phyloP scores from a whole-genome alignment of 2,329 filamentous ascomycete species.

The Penicillium sp. region DNA sequence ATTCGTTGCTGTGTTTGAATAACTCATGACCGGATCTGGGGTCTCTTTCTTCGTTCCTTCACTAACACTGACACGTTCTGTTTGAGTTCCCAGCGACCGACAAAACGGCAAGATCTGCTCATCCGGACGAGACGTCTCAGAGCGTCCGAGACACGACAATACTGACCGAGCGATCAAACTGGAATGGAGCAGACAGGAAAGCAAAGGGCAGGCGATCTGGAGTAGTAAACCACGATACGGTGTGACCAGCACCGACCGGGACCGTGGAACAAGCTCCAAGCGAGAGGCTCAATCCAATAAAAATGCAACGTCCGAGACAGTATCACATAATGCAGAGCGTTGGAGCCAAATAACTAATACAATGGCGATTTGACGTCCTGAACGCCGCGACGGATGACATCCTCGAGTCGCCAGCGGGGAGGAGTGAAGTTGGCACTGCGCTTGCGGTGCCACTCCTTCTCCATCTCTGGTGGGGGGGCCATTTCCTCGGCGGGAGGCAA shows the following conservation, averaged over 20 bases:
- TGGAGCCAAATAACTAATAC: slow-evolving; percentile 52
- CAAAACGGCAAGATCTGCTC: slow-evolving; percentile 8
- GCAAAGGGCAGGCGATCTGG: slow-evolving; percentile 7
- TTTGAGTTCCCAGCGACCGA: slow-evolving; percentile 2
- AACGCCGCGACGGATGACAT: slow-evolving; percentile 72
- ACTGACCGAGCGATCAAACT: slow-evolving; percentile 20
- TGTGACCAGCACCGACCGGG: slow-evolving; percentile 43
- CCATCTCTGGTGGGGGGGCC: slow-evolving; percentile 64
- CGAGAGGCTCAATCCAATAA: slow-evolving; percentile 19
- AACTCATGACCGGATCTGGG: slow-evolving; percentile 27
- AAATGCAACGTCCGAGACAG: slow-evolving; percentile 18
- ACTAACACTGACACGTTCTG: slow-evolving; percentile 8
- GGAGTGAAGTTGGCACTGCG: slow-evolving; percentile 60
- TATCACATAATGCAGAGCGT: slow-evolving; percentile 22
- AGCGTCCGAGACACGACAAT: slow-evolving; percentile 7
- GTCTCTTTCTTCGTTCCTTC: slow-evolving; percentile 15
- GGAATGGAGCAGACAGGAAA: slow-evolving; percentile 17
- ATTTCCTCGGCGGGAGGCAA: slow-evolving; percentile 74
- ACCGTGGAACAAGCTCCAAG: slow-evolving; percentile 19
- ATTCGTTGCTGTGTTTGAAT: slow-evolving; percentile 34
- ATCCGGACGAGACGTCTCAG: neutral
- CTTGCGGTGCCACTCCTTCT: slow-evolving; percentile 65
- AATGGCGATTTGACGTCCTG: slow-evolving; percentile 75
- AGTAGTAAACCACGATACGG: slow-evolving; percentile 30
- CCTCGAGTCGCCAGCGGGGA: slow-evolving; percentile 78